Conservation (phyloP, 2,329 filamentous ascomycete species). For the Thermomyces lanuginosus region DNA sequence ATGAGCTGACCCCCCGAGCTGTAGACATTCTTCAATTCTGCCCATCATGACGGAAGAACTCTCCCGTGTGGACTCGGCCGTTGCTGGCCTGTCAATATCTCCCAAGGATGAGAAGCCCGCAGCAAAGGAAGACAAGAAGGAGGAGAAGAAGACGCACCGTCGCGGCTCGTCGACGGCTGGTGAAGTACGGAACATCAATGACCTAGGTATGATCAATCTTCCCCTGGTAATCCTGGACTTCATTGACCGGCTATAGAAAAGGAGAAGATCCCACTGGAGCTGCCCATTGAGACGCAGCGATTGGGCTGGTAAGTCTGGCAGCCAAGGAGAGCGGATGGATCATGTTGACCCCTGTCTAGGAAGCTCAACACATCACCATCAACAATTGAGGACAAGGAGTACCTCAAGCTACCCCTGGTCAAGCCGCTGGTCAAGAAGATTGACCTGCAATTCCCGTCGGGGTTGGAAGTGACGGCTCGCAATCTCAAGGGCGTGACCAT, state of each 20-base stretch:
- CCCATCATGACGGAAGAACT: conserved; percentile 47
- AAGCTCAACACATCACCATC: conserved; percentile 79
- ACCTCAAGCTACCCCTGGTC: conserved; percentile 66
- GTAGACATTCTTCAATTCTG: conserved; percentile 5
- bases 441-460: conserved; percentile 78
- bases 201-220: conserved; percentile 50
- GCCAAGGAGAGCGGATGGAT: neutral
- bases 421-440: conserved; percentile 82
- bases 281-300: conserved; percentile 70
- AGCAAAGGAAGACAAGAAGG: conserved; percentile 34
- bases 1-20: neutral
- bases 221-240: neutral
- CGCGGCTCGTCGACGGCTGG: conserved; percentile 57
- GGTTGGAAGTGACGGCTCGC: conserved; percentile 71
- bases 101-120: conserved; percentile 43
- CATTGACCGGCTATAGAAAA: conserved; percentile 41
- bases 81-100: conserved; percentile 58
- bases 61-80: conserved; percentile 80
- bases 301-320: conserved; percentile 60
- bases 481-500: conserved; percentile 92
- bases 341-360: conserved; percentile 35
- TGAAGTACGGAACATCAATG: conserved; percentile 67
- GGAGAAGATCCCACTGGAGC: conserved; percentile 52
- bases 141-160: conserved; percentile 41
- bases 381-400: conserved; percentile 65